phyloP scores from a whole-genome alignment of 2,329 filamentous ascomycete species.

The Paecilomyces sp. region DNA sequence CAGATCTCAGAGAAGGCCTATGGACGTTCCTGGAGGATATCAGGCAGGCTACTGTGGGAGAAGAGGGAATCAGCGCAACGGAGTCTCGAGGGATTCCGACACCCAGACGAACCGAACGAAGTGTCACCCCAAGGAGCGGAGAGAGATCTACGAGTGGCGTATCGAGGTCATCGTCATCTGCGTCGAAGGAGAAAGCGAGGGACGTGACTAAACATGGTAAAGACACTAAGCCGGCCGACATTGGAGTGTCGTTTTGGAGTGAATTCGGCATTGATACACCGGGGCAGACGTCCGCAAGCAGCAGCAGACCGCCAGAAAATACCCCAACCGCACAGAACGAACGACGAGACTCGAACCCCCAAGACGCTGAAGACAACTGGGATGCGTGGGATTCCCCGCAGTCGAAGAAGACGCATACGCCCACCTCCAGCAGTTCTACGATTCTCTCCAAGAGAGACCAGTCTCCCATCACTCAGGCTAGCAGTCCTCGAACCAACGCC shows the following conservation, averaged over 20 bases:
- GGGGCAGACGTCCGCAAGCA: constrained; percentile 30
- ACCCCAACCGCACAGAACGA: constrained; percentile 30
- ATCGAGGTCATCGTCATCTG: constrained; percentile 23
- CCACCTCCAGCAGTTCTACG: constrained; percentile 43
- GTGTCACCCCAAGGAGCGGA: constrained; percentile 23
- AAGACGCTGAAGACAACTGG: constrained; percentile 47
- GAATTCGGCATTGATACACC: constrained; percentile 45
- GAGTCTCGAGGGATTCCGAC: constrained; percentile 28
- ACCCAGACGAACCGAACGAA: constrained; percentile 23
- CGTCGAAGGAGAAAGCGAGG: constrained; percentile 20
- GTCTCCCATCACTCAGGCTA: constrained; percentile 37
- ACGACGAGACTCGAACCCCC: constrained; percentile 25
- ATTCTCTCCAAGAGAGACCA: constrained; percentile 42
- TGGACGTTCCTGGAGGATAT: constrained; percentile 96
- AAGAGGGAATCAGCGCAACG: constrained; percentile 68
- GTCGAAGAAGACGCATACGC: constrained; percentile 32
- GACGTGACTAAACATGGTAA: constrained; percentile 31
- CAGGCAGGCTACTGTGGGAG: constrained; percentile 88
- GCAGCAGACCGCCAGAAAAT: constrained; percentile 12
- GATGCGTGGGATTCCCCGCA: constrained; percentile 50
- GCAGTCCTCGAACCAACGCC: constrained; percentile 48
- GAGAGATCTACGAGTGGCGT: constrained; percentile 20
- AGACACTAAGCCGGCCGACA: constrained; percentile 33
- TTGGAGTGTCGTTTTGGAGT: constrained; percentile 43
- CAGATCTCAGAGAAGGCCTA: constrained; percentile 81